Conservation (phyloP, 805 yeast species). For the Pichia rugopelliculosa region DNA sequence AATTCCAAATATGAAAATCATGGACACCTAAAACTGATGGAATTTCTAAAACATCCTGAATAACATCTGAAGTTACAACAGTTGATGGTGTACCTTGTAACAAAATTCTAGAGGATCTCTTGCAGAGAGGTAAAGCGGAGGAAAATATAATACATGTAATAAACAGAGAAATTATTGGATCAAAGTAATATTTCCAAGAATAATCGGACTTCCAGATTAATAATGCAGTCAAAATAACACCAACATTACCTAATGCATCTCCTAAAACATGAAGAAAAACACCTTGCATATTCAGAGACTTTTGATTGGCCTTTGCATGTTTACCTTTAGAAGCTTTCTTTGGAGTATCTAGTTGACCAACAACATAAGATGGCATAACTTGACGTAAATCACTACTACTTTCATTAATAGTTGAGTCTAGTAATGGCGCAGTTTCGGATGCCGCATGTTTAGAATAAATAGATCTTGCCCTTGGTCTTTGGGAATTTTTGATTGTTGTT, state of each 20-base stretch:
- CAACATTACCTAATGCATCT: constrained; percentile 92
- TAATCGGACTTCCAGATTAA: constrained; percentile 92
- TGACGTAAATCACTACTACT: constrained; percentile 23
- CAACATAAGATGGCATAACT: constrained; percentile 25
- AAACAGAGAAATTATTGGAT: constrained; percentile 77
- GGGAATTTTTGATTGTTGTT: not conserved
- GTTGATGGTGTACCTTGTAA: constrained; percentile 90
- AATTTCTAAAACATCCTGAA: constrained; percentile 56
- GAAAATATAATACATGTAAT: constrained; percentile 86
- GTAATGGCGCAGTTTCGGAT: constrained; percentile 6
- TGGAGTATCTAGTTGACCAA: constrained; percentile 15
- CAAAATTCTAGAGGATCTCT: constrained; percentile 76
- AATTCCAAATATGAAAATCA: constrained; percentile 95
- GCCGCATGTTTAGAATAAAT: constrained; percentile 2
- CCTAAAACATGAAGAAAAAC: constrained; percentile 93
- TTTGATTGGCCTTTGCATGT: constrained; percentile 20
- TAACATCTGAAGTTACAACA: constrained; percentile 67
- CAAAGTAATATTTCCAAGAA: constrained; percentile 79
- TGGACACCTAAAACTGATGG: constrained; percentile 79
- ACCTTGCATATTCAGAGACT: constrained; percentile 94
- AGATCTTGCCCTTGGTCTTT: not conserved
- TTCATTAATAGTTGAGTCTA: constrained; percentile 6
- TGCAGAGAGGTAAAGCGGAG: constrained; percentile 84
- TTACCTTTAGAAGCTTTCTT: constrained; percentile 11
- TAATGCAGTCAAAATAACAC: constrained; percentile 83